Base-by-base conservation (phyloP, 192 early-diverging fungal genomes). In the Coemansia sp. region DNA sequence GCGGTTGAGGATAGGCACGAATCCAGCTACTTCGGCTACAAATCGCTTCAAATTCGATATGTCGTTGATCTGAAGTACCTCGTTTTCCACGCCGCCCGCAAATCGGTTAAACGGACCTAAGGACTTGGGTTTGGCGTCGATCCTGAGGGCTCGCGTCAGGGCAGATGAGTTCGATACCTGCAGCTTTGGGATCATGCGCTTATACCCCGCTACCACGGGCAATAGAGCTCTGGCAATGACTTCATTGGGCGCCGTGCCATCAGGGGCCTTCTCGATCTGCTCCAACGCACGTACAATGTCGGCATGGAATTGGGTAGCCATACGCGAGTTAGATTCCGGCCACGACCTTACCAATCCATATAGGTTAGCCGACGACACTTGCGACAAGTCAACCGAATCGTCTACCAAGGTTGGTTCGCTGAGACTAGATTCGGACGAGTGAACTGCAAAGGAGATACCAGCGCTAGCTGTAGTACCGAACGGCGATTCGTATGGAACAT, bases 1-100 rank as follows among this genome's bases (percentile, higher is more conserved):
- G 10, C 64, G 67, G 41, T 69, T 66, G 45, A 78, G 38, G 16
- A 78, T 49, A n/a, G 76, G 76, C 24, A 61, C 59, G n/a, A 40
- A 68, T 18, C 12, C 20, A 29, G 40, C 61, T 15, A 41, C 40
- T 32, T 53, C 65, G 5, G 27, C 50, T 4, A 70, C 18, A 34
- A 52, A 37, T 13, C 39, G 41, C n/a, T 53, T 32, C 20, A 53
- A 29, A 15, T 24, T 35, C 32, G 32, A 47, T n/a, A 34, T 50
- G 38, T 35, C 32, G n/a, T 50, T 39, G 64, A 37, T 65, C 49
- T 40, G 35, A 4, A 41, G 37, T 12, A 20, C 32, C 35, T 27
- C 37, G 22, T 20, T 35, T 9, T 43, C 37, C 10, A 9, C 22
- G 13, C 60, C 60, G 24, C 32, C 24, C 1, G 37, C 35, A 40